phyloP scores from a whole-genome alignment of 495 filamentous ascomycete species.

The Penicillium subrubescens region DNA sequence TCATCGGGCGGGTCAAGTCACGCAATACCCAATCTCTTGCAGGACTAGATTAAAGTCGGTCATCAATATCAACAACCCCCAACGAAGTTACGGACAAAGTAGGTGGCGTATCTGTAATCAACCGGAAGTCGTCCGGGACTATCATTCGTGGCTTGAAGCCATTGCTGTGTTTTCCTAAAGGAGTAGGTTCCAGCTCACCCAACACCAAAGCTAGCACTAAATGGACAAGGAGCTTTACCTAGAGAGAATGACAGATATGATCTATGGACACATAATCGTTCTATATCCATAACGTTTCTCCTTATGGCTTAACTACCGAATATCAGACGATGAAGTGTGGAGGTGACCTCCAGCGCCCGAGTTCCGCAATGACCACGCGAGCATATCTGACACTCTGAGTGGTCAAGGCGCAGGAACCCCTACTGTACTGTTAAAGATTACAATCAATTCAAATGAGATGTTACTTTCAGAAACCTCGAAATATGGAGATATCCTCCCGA shows the following conservation, averaged over 20 bases:
- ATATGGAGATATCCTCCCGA: neutral
- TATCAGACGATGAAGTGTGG: neutral
- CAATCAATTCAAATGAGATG: neutral
- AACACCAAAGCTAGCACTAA: neutral
- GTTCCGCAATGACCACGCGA: neutral
- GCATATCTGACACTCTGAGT: neutral
- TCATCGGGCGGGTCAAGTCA: neutral
- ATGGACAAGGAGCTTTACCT: neutral
- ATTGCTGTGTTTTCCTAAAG: neutral
- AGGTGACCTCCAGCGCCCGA: neutral
- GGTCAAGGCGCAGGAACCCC: neutral
- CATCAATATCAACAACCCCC: neutral
- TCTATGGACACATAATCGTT: neutral
- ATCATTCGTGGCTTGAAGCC: conserved; percentile 2
- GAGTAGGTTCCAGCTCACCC: neutral
- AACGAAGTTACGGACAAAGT: neutral
- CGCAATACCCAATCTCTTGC: neutral
- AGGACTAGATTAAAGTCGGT: neutral
- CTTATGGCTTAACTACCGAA: no score
- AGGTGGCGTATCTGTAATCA: neutral
- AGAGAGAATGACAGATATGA: neutral
- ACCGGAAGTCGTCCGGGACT: neutral
- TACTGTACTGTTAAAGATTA: neutral
- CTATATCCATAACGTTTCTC: no score
- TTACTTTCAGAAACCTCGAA: neutral